These are phyloP conservation scores for Athelia psychrophila DNA, from an alignment of 1,284 basidiomycete genomes.

Conservation along the genomic window DNA sequence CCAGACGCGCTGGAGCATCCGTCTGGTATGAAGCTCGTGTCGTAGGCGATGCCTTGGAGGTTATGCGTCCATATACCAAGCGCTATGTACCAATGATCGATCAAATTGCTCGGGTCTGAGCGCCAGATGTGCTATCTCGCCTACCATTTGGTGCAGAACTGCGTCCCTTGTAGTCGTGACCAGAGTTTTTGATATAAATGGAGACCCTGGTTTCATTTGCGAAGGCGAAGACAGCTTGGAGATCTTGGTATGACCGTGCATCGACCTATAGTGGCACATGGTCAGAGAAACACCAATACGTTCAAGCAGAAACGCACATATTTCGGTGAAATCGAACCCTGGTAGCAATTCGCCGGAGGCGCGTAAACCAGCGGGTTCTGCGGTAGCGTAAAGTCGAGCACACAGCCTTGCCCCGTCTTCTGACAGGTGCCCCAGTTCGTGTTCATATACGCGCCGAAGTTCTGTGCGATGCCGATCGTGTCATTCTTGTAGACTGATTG, in stretches of 20 bases:
- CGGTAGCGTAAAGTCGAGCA: background rate
- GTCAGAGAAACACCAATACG: too few relatives aligned
- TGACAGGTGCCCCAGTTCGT: constrained; percentile 1
- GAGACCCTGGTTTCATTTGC: constrained; percentile 9
- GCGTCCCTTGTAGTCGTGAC: constrained; percentile 12
- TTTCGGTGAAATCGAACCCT: background rate
- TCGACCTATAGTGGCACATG: too few relatives aligned
- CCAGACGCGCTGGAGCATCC: constrained; percentile 3
- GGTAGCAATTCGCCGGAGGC: background rate
- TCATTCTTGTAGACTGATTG: too few relatives aligned
- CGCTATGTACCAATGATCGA: too few relatives aligned
- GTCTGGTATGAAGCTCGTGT: constrained; percentile 4
- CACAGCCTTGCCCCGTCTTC: background rate
- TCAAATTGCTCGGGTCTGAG: background rate
- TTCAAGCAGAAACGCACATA: constrained; percentile 1
- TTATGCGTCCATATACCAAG: constrained; percentile 6
- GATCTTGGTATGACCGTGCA: constrained; percentile 1
- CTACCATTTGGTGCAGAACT: constrained; percentile 4
- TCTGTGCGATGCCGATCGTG: too few relatives aligned
- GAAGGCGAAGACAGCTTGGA: constrained; percentile 13
- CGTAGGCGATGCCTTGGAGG: constrained; percentile 1
- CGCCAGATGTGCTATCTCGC: background rate
- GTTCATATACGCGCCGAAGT: background rate
- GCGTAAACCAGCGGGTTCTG: background rate
- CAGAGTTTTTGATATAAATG: constrained; percentile 13